phyloP scores from a whole-genome alignment of 495 filamentous ascomycete genomes.

The Trichoderma asperelloides region DNA sequence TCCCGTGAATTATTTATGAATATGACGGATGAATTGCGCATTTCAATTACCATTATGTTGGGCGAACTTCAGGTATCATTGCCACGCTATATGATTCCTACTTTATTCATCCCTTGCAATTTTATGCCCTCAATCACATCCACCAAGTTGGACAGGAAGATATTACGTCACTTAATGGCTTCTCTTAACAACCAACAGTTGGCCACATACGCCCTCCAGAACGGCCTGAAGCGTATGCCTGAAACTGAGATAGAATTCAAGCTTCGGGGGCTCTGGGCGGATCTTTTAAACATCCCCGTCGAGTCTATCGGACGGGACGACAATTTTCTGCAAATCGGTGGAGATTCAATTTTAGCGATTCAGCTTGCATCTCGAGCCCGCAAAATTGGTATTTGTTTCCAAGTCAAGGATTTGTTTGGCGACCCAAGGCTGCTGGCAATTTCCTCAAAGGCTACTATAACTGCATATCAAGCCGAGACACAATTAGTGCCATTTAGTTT shows the following conservation, averaged over 20 bases:
- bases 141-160: conserved; percentile 4
- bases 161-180: background rate
- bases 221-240: background rate
- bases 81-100: conserved; percentile 20
- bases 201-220: conserved; percentile 9
- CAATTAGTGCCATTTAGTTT: background rate
- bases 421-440: conserved; percentile 2
- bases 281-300: conserved; percentile 28
- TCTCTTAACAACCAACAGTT: background rate
- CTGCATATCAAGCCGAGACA: background rate
- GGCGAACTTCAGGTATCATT: background rate
- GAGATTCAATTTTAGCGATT: conserved; percentile 6
- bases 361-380: background rate
- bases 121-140: conserved; percentile 8
- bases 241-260: conserved; percentile 14
- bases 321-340: conserved; percentile 38
- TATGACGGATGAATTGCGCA: background rate
- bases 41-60: background rate
- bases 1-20: background rate
- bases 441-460: background rate
- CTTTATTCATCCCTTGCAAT: conserved; percentile 12
- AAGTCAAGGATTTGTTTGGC: conserved; percentile 3
- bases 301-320: conserved; percentile 21
- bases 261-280: conserved; percentile 38
- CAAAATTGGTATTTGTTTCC: background rate